Conservation (phyloP, 1,284 basidiomycete genomes). For the Apiotrichum domesticum region DNA sequence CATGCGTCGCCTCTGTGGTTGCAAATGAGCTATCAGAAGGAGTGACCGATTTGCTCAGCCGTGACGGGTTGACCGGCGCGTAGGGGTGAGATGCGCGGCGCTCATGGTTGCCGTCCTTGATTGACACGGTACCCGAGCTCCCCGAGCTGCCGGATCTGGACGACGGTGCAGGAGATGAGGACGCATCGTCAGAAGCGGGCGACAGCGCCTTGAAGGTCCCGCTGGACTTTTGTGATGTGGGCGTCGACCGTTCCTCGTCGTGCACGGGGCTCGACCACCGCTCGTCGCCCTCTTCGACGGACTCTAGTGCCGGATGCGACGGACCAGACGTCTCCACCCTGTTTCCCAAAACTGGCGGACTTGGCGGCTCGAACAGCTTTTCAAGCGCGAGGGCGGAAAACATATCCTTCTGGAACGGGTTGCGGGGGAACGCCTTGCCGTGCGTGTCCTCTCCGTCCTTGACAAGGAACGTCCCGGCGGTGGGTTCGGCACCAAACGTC, state of each 20-base stretch:
- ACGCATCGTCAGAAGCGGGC: background rate
- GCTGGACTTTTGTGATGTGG: background rate
- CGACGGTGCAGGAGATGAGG: background rate
- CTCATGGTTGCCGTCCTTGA: background rate
- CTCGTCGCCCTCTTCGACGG: background rate
- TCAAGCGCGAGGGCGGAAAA: slow-evolving; percentile 79
- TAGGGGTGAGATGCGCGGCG: slow-evolving; percentile 39
- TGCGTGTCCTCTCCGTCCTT: slow-evolving; percentile 63
- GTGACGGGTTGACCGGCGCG: slow-evolving; percentile 40
- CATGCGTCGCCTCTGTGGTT: slow-evolving; percentile 11
- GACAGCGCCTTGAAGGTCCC: background rate
- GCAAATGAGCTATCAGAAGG: slow-evolving; percentile 30
- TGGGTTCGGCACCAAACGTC: background rate
- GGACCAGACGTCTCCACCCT: background rate
- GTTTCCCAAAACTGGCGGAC: slow-evolving; percentile 53
- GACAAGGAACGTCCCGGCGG: slow-evolving; percentile 67
- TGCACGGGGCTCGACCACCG: background rate
- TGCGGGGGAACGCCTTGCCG: slow-evolving; percentile 36
- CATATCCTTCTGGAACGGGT: slow-evolving; percentile 58
- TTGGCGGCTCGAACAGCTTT: slow-evolving; percentile 84
- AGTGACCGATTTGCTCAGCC: slow-evolving; percentile 44
- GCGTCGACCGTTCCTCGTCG: background rate
- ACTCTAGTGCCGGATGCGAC: background rate
- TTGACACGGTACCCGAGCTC: no score
- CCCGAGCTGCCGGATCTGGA: background rate